Evolutionary conservation across 176 grass and related monocot genomes (phyloP).

Genomic region (Panicum miliaceum): DNA sequence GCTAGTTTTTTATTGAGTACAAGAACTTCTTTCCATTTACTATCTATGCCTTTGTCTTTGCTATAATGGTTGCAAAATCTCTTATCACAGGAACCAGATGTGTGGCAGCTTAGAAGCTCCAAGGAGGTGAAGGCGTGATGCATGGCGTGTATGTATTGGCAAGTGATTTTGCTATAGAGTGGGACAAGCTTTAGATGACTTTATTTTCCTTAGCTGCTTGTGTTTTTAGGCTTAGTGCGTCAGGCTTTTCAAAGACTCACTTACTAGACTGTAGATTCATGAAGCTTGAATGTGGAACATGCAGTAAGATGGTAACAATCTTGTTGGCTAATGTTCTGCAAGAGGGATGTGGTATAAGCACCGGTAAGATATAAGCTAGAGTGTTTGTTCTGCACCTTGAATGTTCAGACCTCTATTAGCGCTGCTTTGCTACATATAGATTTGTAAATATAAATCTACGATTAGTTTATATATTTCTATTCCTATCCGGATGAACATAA

Average conservation of each 20-base stretch:
- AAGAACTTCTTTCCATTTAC: no score
- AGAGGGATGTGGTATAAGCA: neutral
- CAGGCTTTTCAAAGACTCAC: constrained; percentile 5
- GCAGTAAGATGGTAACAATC: no score
- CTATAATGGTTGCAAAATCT: no score
- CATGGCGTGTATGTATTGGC: neutral
- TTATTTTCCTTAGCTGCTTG: constrained; percentile 6
- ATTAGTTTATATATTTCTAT: no score
- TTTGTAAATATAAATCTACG: no score
- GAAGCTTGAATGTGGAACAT: neutral
- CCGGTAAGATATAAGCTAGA: constrained; percentile 15
- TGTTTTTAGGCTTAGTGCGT: neutral
- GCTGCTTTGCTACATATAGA: neutral
- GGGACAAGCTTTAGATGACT: neutral
- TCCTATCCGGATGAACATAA: no score
- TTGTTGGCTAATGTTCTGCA: neutral
- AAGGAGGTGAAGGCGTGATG: neutral
- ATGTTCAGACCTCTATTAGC: neutral
- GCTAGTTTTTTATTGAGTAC: no score
- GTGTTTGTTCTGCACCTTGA: neutral
- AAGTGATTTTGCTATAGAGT: constrained; percentile 47
- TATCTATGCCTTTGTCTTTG: no score
- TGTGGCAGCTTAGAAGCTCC: constrained; percentile 50
- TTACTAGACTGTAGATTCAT: constrained; percentile 2
- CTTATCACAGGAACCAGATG: constrained; percentile 52